Percentiles rank a stretch among this genome's conserved stretches.
phyloP scores from a whole-genome alignment of 1,139 yeast genomes.

The Casaregolazyma lundiana region DNA sequence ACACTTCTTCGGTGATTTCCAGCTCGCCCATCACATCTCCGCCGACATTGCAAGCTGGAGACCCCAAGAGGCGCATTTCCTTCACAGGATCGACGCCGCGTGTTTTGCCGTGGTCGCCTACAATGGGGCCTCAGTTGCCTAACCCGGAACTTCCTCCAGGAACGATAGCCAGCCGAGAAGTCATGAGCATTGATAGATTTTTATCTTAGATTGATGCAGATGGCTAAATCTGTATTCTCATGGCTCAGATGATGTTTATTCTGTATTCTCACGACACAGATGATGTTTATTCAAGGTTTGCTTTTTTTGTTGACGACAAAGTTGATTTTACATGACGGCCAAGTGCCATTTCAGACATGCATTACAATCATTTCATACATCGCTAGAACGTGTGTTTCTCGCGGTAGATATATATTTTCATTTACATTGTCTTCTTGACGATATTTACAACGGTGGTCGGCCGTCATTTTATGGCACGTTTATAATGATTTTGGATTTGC shows the following conservation, averaged over 20 bases:
- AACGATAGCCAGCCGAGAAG: slow-evolving; percentile 11
- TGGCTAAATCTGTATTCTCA: too few relatives aligned
- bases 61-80: slow-evolving; percentile 1
- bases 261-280: too few relatives aligned
- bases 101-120: slow-evolving; percentile 12
- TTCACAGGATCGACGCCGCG: slow-evolving; percentile 9
- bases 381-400: too few relatives aligned
- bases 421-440: too few relatives aligned
- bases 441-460: too few relatives aligned
- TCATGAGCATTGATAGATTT: slow-evolving; percentile 22
- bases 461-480: background rate
- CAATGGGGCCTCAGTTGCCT: slow-evolving; percentile 3
- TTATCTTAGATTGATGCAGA: slow-evolving; percentile 9
- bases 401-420: too few relatives aligned
- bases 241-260: too few relatives aligned
- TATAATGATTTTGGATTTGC: slow-evolving; percentile 1
- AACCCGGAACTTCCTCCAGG: background rate
- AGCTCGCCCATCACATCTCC: slow-evolving; percentile 10
- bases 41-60: slow-evolving; percentile 4
- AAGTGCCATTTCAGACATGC: too few relatives aligned
- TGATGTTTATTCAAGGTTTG: too few relatives aligned
- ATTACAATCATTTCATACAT: slow-evolving; percentile 1
- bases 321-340: too few relatives aligned
- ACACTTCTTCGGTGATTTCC: slow-evolving; percentile 4
- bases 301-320: too few relatives aligned